A percentile compares a stretch with the other conserved stretches of the same genome.
Evolutionary conservation across 768 basidiomycete genomes (phyloP).

Genomic region (Coprinopsis strossmayeri): DNA sequence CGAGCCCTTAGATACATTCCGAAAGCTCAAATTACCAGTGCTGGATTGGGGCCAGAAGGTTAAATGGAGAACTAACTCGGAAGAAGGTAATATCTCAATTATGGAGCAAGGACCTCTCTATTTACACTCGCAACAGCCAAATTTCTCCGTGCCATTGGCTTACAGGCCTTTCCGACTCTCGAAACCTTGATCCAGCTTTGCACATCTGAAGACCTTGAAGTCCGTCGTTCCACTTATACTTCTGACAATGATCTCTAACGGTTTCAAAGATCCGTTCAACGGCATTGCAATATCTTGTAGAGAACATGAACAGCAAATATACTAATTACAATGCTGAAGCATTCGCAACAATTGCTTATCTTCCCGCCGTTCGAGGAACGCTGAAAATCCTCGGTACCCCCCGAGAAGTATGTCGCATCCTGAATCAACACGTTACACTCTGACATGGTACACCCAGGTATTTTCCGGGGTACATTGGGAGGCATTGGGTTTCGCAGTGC

Average conservation of each 20-base stretch:
- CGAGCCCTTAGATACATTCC: conserved; percentile 71
- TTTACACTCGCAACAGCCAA: conserved; percentile 49
- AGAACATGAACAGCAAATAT: conserved; percentile 62
- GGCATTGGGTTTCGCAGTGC: conserved; percentile 67
- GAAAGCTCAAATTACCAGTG: conserved; percentile 70
- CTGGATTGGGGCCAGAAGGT: conserved; percentile 78
- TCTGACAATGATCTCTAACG: background rate
- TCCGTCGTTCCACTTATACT: conserved; percentile 13
- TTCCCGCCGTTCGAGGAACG: conserved; percentile 61
- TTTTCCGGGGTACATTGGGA: conserved; percentile 65
- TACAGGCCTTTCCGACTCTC: conserved; percentile 64
- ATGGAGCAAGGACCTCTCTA: conserved; percentile 7
- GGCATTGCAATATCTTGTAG: conserved; percentile 79
- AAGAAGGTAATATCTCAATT: too few species aligned
- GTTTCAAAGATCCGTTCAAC: conserved; percentile 33
- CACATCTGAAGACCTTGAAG: conserved; percentile 41
- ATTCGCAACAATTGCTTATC: conserved; percentile 60
- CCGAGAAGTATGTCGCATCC: conserved; percentile 44
- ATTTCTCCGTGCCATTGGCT: conserved; percentile 66
- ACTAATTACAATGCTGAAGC: conserved; percentile 47
- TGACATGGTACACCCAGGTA: conserved; percentile 39
- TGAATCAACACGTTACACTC: too few species aligned
- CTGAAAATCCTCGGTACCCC: conserved; percentile 54
- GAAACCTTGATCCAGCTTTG: conserved; percentile 63
- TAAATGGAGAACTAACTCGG: conserved; percentile 78